Evolutionary conservation across 768 basidiomycete species (phyloP).

Genomic region (Boletus huronensis): DNA sequence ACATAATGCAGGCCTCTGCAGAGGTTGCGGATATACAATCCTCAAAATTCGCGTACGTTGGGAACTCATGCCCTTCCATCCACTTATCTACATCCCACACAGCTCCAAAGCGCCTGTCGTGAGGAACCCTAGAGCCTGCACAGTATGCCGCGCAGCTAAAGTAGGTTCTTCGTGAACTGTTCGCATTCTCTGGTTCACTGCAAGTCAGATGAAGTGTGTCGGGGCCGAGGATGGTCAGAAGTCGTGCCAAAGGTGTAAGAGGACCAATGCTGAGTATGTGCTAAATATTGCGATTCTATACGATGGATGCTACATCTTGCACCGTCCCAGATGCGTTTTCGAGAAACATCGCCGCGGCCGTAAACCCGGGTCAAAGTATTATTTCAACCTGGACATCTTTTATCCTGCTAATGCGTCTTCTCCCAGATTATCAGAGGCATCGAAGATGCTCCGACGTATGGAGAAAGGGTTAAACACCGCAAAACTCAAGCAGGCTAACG

Average conservation of each 20-base stretch:
- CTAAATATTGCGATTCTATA: constrained; percentile 1
- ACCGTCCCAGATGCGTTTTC: constrained; percentile 62
- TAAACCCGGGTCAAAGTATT: constrained; percentile 85
- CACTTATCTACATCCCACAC: constrained; percentile 8
- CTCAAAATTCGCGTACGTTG: constrained; percentile 28
- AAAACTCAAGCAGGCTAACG: constrained; percentile 61
- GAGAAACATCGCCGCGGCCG: constrained; percentile 88
- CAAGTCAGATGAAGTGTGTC: constrained; percentile 81
- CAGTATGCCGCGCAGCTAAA: constrained; percentile 83
- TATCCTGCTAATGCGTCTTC: constrained; percentile 8
- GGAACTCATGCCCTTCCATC: constrained; percentile 3
- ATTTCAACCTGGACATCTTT: constrained; percentile 1
- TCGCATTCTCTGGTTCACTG: constrained; percentile 15
- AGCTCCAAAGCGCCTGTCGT: constrained; percentile 44
- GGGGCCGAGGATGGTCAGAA: constrained; percentile 82
- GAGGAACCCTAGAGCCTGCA: constrained; percentile 65
- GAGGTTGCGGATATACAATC: constrained; percentile 30
- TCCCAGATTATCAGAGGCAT: constrained; percentile 76
- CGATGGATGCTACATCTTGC: constrained; percentile 14
- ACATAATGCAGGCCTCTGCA: constrained; percentile 29
- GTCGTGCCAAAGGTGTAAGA: constrained; percentile 80
- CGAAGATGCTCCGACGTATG: constrained; percentile 82
- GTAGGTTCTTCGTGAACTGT: constrained; percentile 34
- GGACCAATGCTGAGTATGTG: constrained; percentile 71
- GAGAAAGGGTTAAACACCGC: constrained; percentile 80